Evolutionary conservation across 2,329 filamentous ascomycete genomes (phyloP), one percentile per base, ranked within the genome.

Genomic region (Rutstroemia sp.): DNA sequence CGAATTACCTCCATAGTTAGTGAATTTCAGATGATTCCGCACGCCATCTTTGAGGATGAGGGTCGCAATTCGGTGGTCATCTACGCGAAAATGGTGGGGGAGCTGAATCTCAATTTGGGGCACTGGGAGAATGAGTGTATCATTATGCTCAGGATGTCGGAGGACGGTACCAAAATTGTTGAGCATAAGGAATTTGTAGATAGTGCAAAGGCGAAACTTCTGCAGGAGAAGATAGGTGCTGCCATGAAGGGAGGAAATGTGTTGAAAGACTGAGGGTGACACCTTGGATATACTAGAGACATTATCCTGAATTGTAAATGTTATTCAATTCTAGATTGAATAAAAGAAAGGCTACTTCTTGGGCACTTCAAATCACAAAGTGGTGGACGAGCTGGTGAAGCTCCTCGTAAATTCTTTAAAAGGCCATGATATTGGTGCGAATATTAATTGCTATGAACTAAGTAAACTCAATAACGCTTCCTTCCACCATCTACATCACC

Each of bases 101-200:
- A 55, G 16, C 39, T 55, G 8, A 27, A 34, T 12, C 30, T 42
- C 8, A 23, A 38, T 9, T n/a, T 55, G 10, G 52, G 52, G 7
- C 44, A 25, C 3, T 55, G 52, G 52, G 27, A 30, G 2, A 55
- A 48, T 40, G 44, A 39, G 16, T 48, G 39, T 19, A 42, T 42
- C n/a, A 45, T 55, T 30, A 48, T 45, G n/a, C 16, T 55, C 45
- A 42, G 49, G 23, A 55, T 55, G 52, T 21, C 25, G 16, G 52
- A 48, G 17, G 34, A 48, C 17, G 52, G 34, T 21, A 38, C 14
- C 8, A 55, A 55, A 16, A 34, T 55, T 1, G 27, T 23, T 10
- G 36, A 48, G 25, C 34, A 48, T 17, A 48, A 27, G 27, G 52
- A 55, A 21, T 55, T 55, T 55, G 52, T 55, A 30, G 52, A 48